Evolutionary conservation across 345 rosid genomes (phyloP), one percentile per base, ranked within the genome.

Genomic region (Eutrema japonicum): DNA sequence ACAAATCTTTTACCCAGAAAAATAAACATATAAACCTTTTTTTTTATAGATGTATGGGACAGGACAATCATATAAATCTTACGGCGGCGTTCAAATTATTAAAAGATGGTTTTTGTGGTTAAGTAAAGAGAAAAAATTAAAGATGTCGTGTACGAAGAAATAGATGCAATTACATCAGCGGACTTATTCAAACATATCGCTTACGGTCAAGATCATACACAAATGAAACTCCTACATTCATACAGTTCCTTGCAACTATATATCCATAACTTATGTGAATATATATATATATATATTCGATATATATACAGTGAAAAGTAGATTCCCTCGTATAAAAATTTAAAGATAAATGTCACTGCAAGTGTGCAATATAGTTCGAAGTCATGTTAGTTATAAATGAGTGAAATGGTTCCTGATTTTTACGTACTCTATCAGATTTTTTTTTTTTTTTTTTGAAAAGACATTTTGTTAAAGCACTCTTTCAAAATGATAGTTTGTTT

Each of bases 141-240:
- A 14, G 60, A 48, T 74, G 67, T 57, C 72, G 72, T 66, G 66
- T 47, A 12, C 29, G 38, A 46, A 56, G 27, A 57, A 30, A 38
- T 11, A 64, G 3, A n/a, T 29, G 57, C 14, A 27, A 53, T 41
- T 26, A 33, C 43, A 43, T 53, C 64, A 40, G 35, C 57, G 22
- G 47, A 72, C 45, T 22, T 66, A 36, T 56, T 45, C 58, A 64
- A 65, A 11, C 13, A 47, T 37, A 11, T 45, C 32, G 58, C 26
- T 46, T 45, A 65, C 51, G 71, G 72, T 73, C 77, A 56, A 65
- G 43, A 52, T 47, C 58, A 56, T 73, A 50, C 58, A 58, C 26
- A 27, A 26, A 36, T 72, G 27, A 63, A 63, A 53, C 18, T 53
- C 70, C 29, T 33, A 33, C 10, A 35, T 36, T 3, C 13, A 45